Conservation (phyloP, 495 filamentous ascomycete genomes). For the Penicillium egyptiacum region DNA sequence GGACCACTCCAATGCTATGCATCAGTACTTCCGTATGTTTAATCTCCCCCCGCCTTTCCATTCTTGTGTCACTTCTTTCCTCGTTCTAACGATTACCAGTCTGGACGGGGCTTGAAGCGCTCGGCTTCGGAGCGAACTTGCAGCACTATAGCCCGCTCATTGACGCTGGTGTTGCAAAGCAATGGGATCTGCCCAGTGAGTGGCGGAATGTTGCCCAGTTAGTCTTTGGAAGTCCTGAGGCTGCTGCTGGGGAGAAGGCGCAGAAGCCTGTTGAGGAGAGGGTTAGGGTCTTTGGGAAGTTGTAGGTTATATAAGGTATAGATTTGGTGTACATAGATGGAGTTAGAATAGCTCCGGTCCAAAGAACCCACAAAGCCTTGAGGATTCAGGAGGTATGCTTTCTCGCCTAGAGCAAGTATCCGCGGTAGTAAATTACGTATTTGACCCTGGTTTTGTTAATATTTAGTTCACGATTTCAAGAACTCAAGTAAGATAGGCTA, state of each 20-base stretch:
- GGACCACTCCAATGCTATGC: constrained; percentile 55
- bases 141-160: constrained; percentile 59
- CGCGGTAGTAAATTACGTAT: too few species aligned
- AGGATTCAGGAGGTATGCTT: too few species aligned
- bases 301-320: constrained; percentile 10
- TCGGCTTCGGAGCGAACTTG: constrained; percentile 55
- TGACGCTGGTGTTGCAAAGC: constrained; percentile 42
- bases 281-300: constrained; percentile 38
- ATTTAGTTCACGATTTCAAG: too few species aligned
- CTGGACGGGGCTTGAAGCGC: constrained; percentile 52
- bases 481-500: too few species aligned
- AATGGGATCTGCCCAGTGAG: constrained; percentile 46
- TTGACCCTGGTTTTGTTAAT: too few species aligned
- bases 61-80: not conserved
- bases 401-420: too few species aligned
- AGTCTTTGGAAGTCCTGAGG: constrained; percentile 51
- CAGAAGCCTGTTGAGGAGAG: constrained; percentile 41
- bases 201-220: constrained; percentile 53
- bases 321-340: too few species aligned
- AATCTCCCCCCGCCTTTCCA: not conserved
- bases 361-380: too few species aligned
- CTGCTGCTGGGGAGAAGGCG: constrained; percentile 34
- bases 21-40: constrained; percentile 51
- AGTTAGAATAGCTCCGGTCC: too few species aligned
- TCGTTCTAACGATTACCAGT: constrained; percentile 23